Percentiles rank a stretch among this genome's conserved stretches.
phyloP scores from a whole-genome alignment of 441 rosid genomes.

The Dalechampia spathulata region DNA sequence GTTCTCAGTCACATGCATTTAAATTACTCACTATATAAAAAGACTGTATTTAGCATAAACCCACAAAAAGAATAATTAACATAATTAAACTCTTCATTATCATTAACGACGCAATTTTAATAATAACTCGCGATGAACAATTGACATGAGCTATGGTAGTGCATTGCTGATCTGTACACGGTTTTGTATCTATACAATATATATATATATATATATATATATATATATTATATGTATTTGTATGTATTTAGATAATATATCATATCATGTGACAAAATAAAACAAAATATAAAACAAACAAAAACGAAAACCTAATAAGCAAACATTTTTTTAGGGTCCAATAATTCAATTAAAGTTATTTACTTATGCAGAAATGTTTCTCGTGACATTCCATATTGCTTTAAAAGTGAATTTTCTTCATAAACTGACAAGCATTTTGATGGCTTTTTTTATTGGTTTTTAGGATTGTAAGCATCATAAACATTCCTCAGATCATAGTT shows the following conservation, averaged over 20 bases:
- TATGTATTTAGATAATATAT: not conserved
- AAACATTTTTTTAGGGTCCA: constrained; percentile 22
- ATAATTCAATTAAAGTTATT: constrained; percentile 19
- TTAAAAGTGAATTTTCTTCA: constrained; percentile 9
- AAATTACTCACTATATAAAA: constrained; percentile 5
- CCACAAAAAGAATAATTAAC: too few species aligned
- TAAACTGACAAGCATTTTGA: constrained; percentile 12
- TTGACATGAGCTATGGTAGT: not conserved
- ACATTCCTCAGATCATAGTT: not conserved
- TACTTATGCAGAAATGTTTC: constrained; percentile 37
- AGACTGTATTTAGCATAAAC: not conserved
- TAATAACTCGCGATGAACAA: not conserved
- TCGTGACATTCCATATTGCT: constrained; percentile 39
- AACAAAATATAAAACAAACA: constrained; percentile 19
- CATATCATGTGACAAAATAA: constrained; percentile 33
- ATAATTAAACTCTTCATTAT: too few species aligned
- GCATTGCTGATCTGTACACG: constrained; percentile 28
- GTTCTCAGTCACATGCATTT: constrained; percentile 15
- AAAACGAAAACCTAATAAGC: constrained; percentile 9
- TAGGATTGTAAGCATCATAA: not conserved
- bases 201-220: not conserved
- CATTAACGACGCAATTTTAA: constrained; percentile 1
- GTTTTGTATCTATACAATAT: constrained; percentile 11
- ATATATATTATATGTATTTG: not conserved
- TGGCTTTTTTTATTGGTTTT: not conserved